phyloP scores from a whole-genome alignment of 148 eudicot genomes.

The Chenopodium suecicum region DNA sequence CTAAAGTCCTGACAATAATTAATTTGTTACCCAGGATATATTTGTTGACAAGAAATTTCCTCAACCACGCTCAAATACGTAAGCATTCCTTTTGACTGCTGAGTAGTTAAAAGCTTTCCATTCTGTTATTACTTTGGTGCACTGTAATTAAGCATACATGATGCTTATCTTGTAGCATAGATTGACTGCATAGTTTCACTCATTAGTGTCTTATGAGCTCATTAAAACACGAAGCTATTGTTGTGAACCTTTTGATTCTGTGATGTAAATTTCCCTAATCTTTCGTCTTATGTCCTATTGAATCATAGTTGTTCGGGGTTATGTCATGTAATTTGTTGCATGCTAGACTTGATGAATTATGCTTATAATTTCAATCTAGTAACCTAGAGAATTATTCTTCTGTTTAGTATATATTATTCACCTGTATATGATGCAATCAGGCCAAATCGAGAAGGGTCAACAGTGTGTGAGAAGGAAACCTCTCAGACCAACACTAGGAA shows the following conservation, averaged over 20 bases:
- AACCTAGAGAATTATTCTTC: not conserved
- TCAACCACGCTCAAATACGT: constrained; percentile 17
- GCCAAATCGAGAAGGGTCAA: constrained; percentile 8
- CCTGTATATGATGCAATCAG: constrained; percentile 10
- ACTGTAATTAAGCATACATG: constrained; percentile 1
- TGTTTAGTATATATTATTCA: not conserved
- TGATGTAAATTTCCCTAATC: too few species aligned
- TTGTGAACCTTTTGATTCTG: too few species aligned
- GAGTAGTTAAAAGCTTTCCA: not conserved
- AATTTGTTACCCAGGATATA: constrained; percentile 21
- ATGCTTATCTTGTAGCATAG: not conserved
- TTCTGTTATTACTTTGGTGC: not conserved
- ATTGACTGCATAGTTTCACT: not conserved
- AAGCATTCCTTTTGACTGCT: constrained; percentile 18
- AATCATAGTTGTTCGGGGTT: not conserved
- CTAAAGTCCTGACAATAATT: not conserved
- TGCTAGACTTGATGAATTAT: not conserved
- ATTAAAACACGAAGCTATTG: not conserved
- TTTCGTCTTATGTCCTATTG: not conserved
- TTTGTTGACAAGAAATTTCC: constrained; percentile 14
- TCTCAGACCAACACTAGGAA: not conserved
- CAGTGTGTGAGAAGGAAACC: constrained; percentile 16
- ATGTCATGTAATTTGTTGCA: not conserved
- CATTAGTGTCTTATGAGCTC: not conserved
- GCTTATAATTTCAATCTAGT: too few species aligned